Percentiles rank a stretch among this genome's conserved stretches.
These are phyloP conservation scores for Spinellus fusiger DNA, from an alignment of 192 early-diverging fungal species.

Conservation along the genomic window DNA sequence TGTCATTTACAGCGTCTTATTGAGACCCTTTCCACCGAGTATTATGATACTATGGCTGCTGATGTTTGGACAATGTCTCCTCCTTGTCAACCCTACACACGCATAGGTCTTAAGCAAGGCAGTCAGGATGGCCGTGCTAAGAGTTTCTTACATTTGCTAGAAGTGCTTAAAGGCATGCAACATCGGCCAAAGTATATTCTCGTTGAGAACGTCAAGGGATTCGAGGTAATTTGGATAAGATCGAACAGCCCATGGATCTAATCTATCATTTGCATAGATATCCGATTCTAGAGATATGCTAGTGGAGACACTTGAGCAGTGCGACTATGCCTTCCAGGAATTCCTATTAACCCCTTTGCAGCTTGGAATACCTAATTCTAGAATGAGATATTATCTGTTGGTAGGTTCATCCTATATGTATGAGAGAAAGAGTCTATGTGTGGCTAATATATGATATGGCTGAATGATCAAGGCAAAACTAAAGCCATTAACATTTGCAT, in stretches of 20 bases:
- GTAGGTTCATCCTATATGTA: slow-evolving; percentile 19
- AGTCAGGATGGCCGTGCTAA: slow-evolving; percentile 67
- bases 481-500: slow-evolving; percentile 35
- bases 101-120: slow-evolving; percentile 63
- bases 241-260: background rate
- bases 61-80: slow-evolving; percentile 81
- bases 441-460: background rate
- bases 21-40: slow-evolving; percentile 50
- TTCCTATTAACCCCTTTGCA: slow-evolving; percentile 70
- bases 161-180: slow-evolving; percentile 51
- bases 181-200: slow-evolving; percentile 58
- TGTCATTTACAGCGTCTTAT: slow-evolving; percentile 52
- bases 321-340: slow-evolving; percentile 61
- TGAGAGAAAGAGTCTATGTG: background rate
- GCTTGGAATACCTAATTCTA: slow-evolving; percentile 72
- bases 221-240: slow-evolving; percentile 52
- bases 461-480: slow-evolving; percentile 16
- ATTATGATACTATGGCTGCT: slow-evolving; percentile 56
- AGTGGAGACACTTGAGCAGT: slow-evolving; percentile 42
- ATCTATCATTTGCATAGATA: slow-evolving; percentile 17
- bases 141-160: slow-evolving; percentile 68
- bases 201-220: slow-evolving; percentile 79
- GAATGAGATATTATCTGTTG: slow-evolving; percentile 71
- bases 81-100: slow-evolving; percentile 77
- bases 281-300: slow-evolving; percentile 54